These are phyloP conservation scores for Berberis vulgaris DNA, from an alignment of 164 flowering plant species.

Conservation along the genomic window DNA sequence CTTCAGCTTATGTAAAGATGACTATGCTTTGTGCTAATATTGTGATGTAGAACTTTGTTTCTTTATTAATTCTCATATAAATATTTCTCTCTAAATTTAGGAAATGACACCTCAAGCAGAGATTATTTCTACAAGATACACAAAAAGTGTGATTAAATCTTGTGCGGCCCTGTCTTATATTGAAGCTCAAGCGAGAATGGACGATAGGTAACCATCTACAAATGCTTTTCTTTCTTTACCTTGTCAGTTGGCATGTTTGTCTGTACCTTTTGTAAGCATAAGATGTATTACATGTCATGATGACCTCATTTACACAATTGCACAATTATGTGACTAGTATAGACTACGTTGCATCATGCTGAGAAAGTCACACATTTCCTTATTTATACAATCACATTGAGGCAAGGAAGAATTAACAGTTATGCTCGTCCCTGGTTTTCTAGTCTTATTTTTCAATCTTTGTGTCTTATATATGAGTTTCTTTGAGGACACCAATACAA, in stretches of 20 bases:
- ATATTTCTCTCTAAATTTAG: conserved; percentile 29
- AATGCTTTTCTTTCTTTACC: not conserved
- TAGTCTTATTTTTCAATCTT: too few species aligned
- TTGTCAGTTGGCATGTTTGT: not conserved
- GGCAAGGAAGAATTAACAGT: too few species aligned
- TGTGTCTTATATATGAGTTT: too few species aligned
- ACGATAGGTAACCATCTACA: conserved; percentile 58
- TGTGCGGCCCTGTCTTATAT: conserved; percentile 94
- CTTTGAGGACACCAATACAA: too few species aligned
- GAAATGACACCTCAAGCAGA: conserved; percentile 97
- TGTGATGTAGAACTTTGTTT: not conserved
- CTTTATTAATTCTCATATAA: not conserved
- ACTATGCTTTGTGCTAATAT: not conserved
- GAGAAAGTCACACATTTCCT: too few species aligned
- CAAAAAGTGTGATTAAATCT: conserved; percentile 91
- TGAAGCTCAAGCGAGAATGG: conserved; percentile 99
- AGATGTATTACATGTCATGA: not conserved
- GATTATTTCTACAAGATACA: conserved; percentile 71
- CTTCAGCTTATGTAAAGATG: too few species aligned
- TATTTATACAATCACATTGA: too few species aligned
- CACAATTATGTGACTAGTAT: too few species aligned
- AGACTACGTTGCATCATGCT: too few species aligned
- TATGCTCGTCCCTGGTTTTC: too few species aligned
- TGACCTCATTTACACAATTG: too few species aligned
- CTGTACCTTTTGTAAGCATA: not conserved